Evolutionary conservation across 352 stramenopile genomes (phyloP).

Genomic region (Pythium angustatum): DNA sequence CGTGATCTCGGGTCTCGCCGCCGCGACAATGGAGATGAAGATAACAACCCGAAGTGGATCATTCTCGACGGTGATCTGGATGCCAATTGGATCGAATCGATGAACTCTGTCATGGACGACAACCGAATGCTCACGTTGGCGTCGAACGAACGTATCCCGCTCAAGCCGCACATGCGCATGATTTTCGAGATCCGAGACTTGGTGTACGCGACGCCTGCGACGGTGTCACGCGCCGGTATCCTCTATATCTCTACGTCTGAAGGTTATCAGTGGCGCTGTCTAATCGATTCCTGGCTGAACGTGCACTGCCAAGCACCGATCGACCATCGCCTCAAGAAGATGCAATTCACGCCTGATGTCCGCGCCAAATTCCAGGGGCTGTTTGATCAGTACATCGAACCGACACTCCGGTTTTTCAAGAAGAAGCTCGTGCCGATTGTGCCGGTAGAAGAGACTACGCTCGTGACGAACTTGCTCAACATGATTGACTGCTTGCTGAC

Average conservation of each 20-base stretch:
- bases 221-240: slow-evolving; percentile 94
- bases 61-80: slow-evolving; percentile 96
- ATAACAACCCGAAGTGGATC: slow-evolving; percentile 96
- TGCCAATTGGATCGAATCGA: slow-evolving; percentile 98
- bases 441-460: slow-evolving; percentile 92
- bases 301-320: slow-evolving; percentile 61
- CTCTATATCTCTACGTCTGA: slow-evolving; percentile 95
- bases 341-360: slow-evolving; percentile 79
- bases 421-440: slow-evolving; percentile 93
- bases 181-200: slow-evolving; percentile 98
- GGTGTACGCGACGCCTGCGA: slow-evolving; percentile 94
- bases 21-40: slow-evolving; percentile 86
- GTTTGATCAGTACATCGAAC: slow-evolving; percentile 93
- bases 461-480: slow-evolving; percentile 92
- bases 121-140: slow-evolving; percentile 96
- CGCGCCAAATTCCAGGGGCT: slow-evolving; percentile 80
- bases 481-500: slow-evolving; percentile 94
- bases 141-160: slow-evolving; percentile 95
- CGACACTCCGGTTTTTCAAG: slow-evolving; percentile 92
- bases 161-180: slow-evolving; percentile 96
- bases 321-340: slow-evolving; percentile 68
- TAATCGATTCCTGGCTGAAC: slow-evolving; percentile 94
- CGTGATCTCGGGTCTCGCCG: slow-evolving; percentile 91
- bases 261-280: slow-evolving; percentile 93
- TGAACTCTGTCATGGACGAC: slow-evolving; percentile 98